Evolutionary conservation across 495 filamentous ascomycete species (phyloP).

Genomic region (Recurvomyces mirabilis): DNA sequence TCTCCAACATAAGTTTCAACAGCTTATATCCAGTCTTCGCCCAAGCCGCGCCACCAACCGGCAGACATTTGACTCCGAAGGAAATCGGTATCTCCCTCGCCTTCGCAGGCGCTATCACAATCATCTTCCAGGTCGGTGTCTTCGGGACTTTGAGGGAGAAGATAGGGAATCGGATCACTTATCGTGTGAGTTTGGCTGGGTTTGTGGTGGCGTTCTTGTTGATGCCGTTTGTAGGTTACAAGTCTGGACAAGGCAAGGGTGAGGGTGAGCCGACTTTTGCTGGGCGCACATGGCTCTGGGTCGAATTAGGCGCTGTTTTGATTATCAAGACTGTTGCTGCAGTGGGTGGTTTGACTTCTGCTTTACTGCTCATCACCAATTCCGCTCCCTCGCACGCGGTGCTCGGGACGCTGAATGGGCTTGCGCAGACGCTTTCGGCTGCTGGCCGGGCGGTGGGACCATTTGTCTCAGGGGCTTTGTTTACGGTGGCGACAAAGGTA

Average conservation of each 20-base stretch:
- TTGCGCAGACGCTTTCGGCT: constrained; percentile 88
- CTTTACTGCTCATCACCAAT: constrained; percentile 85
- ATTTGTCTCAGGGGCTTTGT: constrained; percentile 75
- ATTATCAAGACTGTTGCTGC: constrained; percentile 81
- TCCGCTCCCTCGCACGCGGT: constrained; percentile 76
- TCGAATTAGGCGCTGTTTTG: constrained; percentile 66
- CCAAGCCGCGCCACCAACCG: constrained; percentile 58
- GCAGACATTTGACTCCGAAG: constrained; percentile 60
- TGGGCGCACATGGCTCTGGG: constrained; percentile 52
- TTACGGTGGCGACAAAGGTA: constrained; percentile 58
- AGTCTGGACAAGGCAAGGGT: constrained; percentile 35
- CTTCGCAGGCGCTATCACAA: constrained; percentile 71
- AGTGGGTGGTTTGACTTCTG: constrained; percentile 79
- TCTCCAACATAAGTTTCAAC: constrained; percentile 82
- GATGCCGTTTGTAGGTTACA: constrained; percentile 84
- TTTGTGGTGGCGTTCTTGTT: constrained; percentile 73
- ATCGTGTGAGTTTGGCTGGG: constrained; percentile 65
- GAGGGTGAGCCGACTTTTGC: constrained; percentile 37
- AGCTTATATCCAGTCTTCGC: constrained; percentile 87
- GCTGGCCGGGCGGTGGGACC: constrained; percentile 82
- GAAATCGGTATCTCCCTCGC: constrained; percentile 81
- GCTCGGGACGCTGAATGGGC: constrained; percentile 80
- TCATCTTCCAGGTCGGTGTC: constrained; percentile 75
- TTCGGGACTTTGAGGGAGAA: constrained; percentile 70
- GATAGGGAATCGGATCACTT: constrained; percentile 75